Evolutionary conservation across 2,329 filamentous ascomycete species (phyloP), one percentile per base, ranked within the genome.

Genomic region (Fusarium continuum): DNA sequence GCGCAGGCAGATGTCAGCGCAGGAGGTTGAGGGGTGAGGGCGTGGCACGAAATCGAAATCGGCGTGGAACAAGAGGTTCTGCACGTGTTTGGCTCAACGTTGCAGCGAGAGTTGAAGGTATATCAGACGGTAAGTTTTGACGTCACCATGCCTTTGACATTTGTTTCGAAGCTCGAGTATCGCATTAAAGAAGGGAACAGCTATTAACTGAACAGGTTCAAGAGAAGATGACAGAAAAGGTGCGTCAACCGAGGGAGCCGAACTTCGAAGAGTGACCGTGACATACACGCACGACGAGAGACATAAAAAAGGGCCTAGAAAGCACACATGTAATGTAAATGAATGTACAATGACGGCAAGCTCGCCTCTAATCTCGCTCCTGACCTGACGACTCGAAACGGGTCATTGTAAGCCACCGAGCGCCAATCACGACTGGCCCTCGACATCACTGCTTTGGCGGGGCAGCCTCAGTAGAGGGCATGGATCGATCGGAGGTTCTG

Each of bases 281-380:
- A 53, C 43, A 45, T 32, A 29, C 40, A 60, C 52, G 26, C 51
- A 31, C 22, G 34, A 38, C 35, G 23, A 35, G 32, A 40, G 16
- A 47, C 16, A 17, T 13, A 45, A 11, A 64, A 67, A 67, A 67
- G 53, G 56, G 53, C 59, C 64, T 61, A 62, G 65, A 56, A 41
- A 44, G 48, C 35, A 36, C 51, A 53, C 19, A 43, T 53, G 38
- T 17, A 45, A 45, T 40, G 28, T 46, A 39, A 39, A 48, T 49
- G 45, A 28, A 66, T 65, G 64, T 61, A 69, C 60, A 69, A 69
- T 69, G 67, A 70, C 67, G 65, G 67, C 34, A 68, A 68, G 53
- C 67, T 66, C 61, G 32, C 25, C 45, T 47, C 55, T 57, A 67
- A 69, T 69, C 40, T 67, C 65, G 59, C 52, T 52, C 46, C 41